Evolutionary conservation across 106 monocot genomes (phyloP), one percentile per base, ranked within the genome.

Genomic region (Dioscorea zingiberensis): DNA sequence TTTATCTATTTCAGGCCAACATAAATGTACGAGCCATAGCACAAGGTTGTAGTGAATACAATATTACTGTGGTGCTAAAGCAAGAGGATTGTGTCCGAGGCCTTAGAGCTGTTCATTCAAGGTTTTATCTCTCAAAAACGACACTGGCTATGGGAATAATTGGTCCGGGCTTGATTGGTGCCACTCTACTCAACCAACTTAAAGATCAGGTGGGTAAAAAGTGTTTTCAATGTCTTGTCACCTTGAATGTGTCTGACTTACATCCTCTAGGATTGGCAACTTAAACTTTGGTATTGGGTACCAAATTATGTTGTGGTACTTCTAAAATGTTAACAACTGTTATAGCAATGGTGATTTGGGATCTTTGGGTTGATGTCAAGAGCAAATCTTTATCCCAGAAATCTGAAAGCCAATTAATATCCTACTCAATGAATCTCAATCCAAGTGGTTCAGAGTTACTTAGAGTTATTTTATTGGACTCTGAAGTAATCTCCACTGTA

Each of bases 41-140:
- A 63, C 97, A 98, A 86, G 97, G 97, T 55, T 92, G 92, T 76
- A 88, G 92, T 45, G 97, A 98, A 64, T 98, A 98, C 79, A 98
- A 98, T 70, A 89, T 98, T 44, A 98, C 97, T 51, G 81, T 98
- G 47, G 97, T 98, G 4, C 44, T 98, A 55, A 92, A 93, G 70
- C 86, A 89, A 75, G 84, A 93, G 59, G 92, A 98, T 71, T 85
- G 92, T 54, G 75, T 98, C 57, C 71, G 84, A 75, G 97, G 86
- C 49, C 69, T 98, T 29, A 74, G 86, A 64, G 92, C 97, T 58
- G 88, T 86, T 60, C 97, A 98, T 47, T 98, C 97, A 30, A 80
- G 97, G 63, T 93, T 98, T 78, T 98, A 82, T 70, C 92, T 89
- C 21, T 98, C 97, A 30, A 89, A 93, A 72, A 93, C 97, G 11